Percentiles rank a stretch among this genome's conserved stretches.
Conservation (phyloP, 192 early-diverging fungal genomes). For the Dissophora ornata region DNA sequence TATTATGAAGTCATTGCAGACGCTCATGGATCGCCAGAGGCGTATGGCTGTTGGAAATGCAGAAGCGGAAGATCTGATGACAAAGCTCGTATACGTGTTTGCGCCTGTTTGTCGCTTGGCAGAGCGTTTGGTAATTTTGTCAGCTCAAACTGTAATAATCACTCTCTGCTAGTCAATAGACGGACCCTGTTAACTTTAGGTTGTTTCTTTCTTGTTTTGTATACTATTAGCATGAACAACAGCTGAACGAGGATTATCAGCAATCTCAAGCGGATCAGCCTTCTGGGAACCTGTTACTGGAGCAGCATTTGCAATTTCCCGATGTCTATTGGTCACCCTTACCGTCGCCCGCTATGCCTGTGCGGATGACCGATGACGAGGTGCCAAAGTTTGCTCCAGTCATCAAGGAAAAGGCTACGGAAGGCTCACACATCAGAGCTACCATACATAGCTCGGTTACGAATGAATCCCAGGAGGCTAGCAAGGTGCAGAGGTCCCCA, state of each 20-base stretch:
- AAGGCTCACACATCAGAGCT: background rate
- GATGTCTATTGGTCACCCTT: slow-evolving; percentile 45
- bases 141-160: background rate
- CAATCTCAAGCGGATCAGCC: slow-evolving; percentile 17
- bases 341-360: slow-evolving; percentile 41
- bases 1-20: slow-evolving; percentile 71
- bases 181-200: background rate
- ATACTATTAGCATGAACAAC: slow-evolving; percentile 38
- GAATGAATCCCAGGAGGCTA: background rate
- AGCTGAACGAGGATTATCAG: slow-evolving; percentile 30
- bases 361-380: slow-evolving; percentile 7
- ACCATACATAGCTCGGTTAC: background rate
- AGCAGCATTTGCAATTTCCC: slow-evolving; percentile 10
- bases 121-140: slow-evolving; percentile 64
- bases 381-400: background rate
- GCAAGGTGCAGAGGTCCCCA: background rate
- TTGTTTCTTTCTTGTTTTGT: background rate
- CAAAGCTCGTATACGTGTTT: slow-evolving; percentile 69
- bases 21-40: slow-evolving; percentile 69
- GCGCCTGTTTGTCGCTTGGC: slow-evolving; percentile 70
- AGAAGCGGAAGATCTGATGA: slow-evolving; percentile 70
- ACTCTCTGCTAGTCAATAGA: background rate
- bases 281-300: slow-evolving; percentile 29
- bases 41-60: slow-evolving; percentile 67
- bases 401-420: background rate